Base-by-base conservation (phyloP, 306 rosid genomes). In the Cicer bijugum region DNA sequence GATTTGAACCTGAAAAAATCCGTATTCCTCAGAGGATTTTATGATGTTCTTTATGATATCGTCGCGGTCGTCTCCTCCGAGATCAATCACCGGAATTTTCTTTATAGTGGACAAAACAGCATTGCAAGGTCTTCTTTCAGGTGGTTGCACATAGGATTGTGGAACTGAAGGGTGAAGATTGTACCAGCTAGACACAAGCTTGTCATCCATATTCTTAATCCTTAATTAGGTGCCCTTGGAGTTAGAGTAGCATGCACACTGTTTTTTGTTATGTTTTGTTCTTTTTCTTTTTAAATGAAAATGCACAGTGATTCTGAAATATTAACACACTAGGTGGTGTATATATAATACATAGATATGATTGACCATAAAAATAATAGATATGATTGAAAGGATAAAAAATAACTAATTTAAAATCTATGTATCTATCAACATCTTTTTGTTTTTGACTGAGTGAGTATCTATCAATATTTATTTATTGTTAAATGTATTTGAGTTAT, bases 1-100 rank as follows among this genome's bases (percentile, higher is more conserved):
- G 4, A 16, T 12, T 17, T 63, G 16, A 7, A 77, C 97, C 97
- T 91, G 96, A 53, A 91, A 89, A 82, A 91, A 82, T 11, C 96
- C 97, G 5, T 23, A 87, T 17, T 89, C 86, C 38, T 85, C 66
- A 2, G 85, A 51, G 33, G 97, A 84, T 63, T 80, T 72, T 28
- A 83, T 17, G 71, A 91, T 75, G 12, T 78, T 72, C 1, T 47
- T 80, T 35, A 88, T 55, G 47, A 63, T 77, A 6, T 53, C 47
- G n/a, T 33, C 60, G 23, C 73, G 89, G 37, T 86, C 85, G 9
- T 69, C 35, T 35, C 12, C 80, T 14, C 61, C 76, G 7, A 89
- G 82, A 81, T 91, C 90, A 46, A 91, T 23, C 15, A 89, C 88
- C 1, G 96, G 96, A 78, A 83, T 75, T 14, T 12, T 37, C 67